A percentile compares a stretch with the other conserved stretches of the same genome.
phyloP scores from a whole-genome alignment of 2,329 filamentous ascomycete genomes.

The Fusarium nanum region DNA sequence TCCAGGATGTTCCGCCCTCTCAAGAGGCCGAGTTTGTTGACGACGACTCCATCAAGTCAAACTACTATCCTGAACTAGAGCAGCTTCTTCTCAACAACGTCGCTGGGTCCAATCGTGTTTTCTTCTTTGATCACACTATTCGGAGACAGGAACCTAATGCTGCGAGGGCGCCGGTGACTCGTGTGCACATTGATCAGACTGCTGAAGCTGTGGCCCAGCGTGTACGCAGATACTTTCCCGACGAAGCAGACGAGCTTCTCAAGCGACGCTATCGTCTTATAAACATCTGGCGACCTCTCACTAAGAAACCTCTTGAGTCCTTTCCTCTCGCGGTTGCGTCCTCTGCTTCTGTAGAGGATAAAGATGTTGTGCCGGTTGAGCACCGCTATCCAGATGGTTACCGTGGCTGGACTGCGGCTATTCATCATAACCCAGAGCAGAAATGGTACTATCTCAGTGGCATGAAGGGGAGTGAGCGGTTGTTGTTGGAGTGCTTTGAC shows the following conservation, averaged over 20 bases:
- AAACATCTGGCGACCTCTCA: conserved; percentile 84
- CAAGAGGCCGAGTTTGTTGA: conserved; percentile 67
- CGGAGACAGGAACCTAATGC: conserved; percentile 72
- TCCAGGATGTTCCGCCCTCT: conserved; percentile 68
- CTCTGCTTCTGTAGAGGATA: conserved; percentile 68
- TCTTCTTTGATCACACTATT: conserved; percentile 90
- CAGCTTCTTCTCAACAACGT: conserved; percentile 74
- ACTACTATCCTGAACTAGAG: conserved; percentile 90
- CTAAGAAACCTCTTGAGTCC: conserved; percentile 69
- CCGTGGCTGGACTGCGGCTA: conserved; percentile 78
- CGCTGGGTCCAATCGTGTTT: conserved; percentile 72
- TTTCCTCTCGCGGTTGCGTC: conserved; percentile 77
- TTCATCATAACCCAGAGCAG: conserved; percentile 70
- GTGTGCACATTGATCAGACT: conserved; percentile 89
- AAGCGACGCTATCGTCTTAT: conserved; percentile 81
- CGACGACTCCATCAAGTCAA: conserved; percentile 73
- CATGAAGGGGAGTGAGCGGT: conserved; percentile 77
- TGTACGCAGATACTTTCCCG: conserved; percentile 73
- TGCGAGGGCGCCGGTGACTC: conserved; percentile 74
- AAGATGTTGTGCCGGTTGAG: conserved; percentile 77
- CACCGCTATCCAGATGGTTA: conserved; percentile 75
- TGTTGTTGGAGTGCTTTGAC: conserved; percentile 84
- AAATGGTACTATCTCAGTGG: conserved; percentile 85
- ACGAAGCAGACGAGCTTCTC: conserved; percentile 75
- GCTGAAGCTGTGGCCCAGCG: conserved; percentile 71